Base-by-base conservation (phyloP, 2,329 filamentous ascomycete species). In the Lecanicillium sp. region DNA sequence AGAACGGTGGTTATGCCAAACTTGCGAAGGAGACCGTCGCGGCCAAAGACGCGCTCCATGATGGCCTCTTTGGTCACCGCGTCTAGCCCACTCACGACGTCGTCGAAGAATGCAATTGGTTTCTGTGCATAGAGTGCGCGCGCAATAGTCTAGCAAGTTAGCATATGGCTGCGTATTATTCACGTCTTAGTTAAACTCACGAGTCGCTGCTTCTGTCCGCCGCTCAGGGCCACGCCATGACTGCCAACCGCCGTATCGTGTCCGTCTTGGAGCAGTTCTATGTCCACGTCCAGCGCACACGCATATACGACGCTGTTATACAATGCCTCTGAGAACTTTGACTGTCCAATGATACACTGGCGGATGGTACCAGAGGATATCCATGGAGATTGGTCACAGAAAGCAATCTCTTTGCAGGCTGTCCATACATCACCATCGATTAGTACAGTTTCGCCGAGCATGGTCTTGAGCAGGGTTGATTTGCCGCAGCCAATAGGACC, bases 351-450 rank as follows among this genome's bases (percentile, higher is more conserved):
- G 27, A 41, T 41, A 22, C 31, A 19, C 8, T 33, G 17, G 14
- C 29, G 27, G 17, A 41, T 32, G 18, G 39, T 33, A 17, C 39
- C 39, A 14, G 18, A 41, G 17, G 33, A 19, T 17, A 41, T 17
- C 39, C 39, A 41, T 27, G 33, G 39, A 25, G 39, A 36, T 28
- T 41, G 39, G 25, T 31, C n/a, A 18, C 39, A 41, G 19, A 36
- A 37, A 18, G 39, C 29, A 15, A 41, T 32, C n/a, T 36, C 12
- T 17, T 36, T 33, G 36, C 28, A 17, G 9, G 33, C 19, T 17
- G 25, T 25, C 25, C 18, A 17, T 5, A 37, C 36, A 5, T 4
- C 29, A 13, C 39, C 39, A 17, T 8, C 27, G 27, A 41, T 22
- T 27, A 36, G 15, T 32, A 20, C 25, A 36, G 29, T 19, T 32